Evolutionary conservation across 2,329 filamentous ascomycete genomes (phyloP).

Genomic region (Arthroderma sp.): DNA sequence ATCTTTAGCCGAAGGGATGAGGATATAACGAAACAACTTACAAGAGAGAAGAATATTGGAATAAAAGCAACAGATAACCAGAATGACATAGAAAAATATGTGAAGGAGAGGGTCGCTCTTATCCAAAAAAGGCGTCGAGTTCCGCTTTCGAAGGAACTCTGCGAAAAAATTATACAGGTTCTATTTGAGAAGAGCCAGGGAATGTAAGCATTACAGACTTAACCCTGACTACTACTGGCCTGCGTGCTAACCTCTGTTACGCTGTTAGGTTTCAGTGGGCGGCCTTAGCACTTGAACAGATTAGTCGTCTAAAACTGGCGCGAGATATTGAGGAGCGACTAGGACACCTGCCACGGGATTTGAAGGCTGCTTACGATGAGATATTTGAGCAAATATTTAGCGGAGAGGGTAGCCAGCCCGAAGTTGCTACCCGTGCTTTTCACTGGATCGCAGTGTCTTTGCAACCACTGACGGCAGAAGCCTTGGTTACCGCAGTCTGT

Average conservation of each 20-base stretch:
- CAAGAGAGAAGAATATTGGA: constrained; percentile 5
- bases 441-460: constrained; percentile 8
- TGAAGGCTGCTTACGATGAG: constrained; percentile 20
- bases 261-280: constrained; percentile 23
- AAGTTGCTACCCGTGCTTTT: constrained; percentile 13
- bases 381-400: constrained; percentile 13
- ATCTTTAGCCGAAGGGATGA: constrained; percentile 9
- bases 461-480: background rate
- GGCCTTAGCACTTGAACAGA: constrained; percentile 18
- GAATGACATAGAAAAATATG: constrained; percentile 18
- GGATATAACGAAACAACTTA: constrained; percentile 6
- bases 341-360: constrained; percentile 17
- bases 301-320: constrained; percentile 13
- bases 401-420: constrained; percentile 7
- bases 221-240: background rate
- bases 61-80: constrained; percentile 17
- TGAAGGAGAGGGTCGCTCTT: constrained; percentile 12
- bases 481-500: too few species aligned
- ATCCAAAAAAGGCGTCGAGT: too few species aligned
- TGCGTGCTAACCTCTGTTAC: background rate
- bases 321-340: constrained; percentile 15
- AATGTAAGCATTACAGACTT: constrained; percentile 15
- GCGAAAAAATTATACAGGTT: constrained; percentile 11
- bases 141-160: too few species aligned
- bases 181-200: constrained; percentile 15